Base-by-base conservation (phyloP, 306 rosid genomes). In the Sicyos edulis region DNA sequence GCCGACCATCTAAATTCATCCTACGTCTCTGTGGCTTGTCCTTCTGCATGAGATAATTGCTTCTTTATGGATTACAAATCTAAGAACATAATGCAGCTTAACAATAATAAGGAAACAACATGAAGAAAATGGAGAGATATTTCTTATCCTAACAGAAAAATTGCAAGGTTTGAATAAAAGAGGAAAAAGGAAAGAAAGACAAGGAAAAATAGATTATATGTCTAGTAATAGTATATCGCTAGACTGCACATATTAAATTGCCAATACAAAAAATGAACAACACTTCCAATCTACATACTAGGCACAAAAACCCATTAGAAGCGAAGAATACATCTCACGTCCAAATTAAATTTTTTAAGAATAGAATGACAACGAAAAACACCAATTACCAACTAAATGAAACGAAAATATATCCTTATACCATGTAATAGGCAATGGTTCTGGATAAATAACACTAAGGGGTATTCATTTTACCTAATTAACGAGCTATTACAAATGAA, bases 11-110 rank as follows among this genome's bases (percentile, higher is more conserved):
- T 42, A 83, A 62, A 80, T 88, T 92, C 55, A 81, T 81, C 74
- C 99, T 86, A 42, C 85, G 91, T 78, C 85, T 87, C 70, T 80
- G 89, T 49, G 90, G 92, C 68, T 42, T 95, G 77, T 85, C 97
- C 83, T 79, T 93, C 99, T 95, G 76, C 76, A 84, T 12, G 8
- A 73, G 67, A 34, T 34, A 67, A 47, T 22, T 14, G 49, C 50
- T 14, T 32, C 75, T 69, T 49, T 7, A 49, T 69, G 44, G 15
- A 69, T 69, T 47, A 67, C 34, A 17, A 19, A 7, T 54, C 8
- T 61, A 7, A 59, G 13, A 29, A 60, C 17, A 24, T 26, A 22
- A 60, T 60, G 45, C 65, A 12, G 44, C 19, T 59, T 26, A 59
- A 8, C 16, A 26, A 12, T 59, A 59, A 59, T 59, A 59, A 59